These are phyloP conservation scores for Phlegmacium glaucopus DNA, from an alignment of 768 basidiomycete species.

Conservation along the genomic window DNA sequence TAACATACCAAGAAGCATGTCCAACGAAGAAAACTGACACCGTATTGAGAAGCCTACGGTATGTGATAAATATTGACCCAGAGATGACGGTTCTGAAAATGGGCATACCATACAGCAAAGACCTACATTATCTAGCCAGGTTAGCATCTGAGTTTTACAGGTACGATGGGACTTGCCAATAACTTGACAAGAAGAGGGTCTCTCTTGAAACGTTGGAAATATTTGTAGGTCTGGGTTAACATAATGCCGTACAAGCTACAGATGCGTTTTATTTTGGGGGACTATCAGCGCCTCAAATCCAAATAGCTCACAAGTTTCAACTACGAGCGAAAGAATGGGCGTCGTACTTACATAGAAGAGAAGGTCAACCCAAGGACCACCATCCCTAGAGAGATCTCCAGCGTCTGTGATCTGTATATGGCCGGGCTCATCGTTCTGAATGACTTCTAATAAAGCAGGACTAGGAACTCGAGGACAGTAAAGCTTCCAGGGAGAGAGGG, in stretches of 20 bases:
- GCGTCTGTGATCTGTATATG: constrained; percentile 13
- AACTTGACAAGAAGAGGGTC: constrained; percentile 25
- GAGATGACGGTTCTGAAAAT: no score
- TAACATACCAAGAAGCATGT: constrained; percentile 29
- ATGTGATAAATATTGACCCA: neutral
- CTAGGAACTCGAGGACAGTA: no score
- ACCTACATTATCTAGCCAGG: constrained; percentile 13
- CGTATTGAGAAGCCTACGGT: constrained; percentile 23
- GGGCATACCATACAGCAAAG: constrained; percentile 22
- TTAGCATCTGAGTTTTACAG: no score
- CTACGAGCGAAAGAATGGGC: no score
- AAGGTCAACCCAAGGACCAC: constrained; percentile 29
- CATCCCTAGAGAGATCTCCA: constrained; percentile 30
- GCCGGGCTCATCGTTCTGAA: no score
- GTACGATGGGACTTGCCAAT: constrained; percentile 13
- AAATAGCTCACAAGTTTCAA: no score
- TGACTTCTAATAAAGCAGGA: no score
- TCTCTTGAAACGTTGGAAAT: constrained; percentile 27
- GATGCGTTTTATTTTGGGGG: no score
- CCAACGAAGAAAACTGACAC: constrained; percentile 26
- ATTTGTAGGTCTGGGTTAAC: constrained; percentile 30
- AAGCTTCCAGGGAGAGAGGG: no score
- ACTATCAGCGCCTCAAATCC: no score
- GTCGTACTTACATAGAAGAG: constrained; percentile 28
- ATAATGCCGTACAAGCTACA: constrained; percentile 29